A percentile compares a stretch with the other conserved stretches of the same genome.
These are phyloP conservation scores for Inga oerstediana DNA, from an alignment of 306 rosid species.

Conservation along the genomic window DNA sequence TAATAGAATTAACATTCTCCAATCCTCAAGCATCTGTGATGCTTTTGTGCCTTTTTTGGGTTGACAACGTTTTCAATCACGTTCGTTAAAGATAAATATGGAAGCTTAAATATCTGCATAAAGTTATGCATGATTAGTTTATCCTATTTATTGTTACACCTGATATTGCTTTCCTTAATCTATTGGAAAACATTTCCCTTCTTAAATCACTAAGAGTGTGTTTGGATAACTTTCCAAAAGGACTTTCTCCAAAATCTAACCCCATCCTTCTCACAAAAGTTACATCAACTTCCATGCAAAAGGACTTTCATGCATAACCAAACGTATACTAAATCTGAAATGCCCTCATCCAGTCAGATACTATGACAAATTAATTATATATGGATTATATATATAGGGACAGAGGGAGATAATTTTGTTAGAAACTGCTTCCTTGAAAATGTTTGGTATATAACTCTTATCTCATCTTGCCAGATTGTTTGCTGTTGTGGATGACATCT, in stretches of 20 bases:
- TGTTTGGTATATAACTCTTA: background rate
- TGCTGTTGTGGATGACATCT: constrained; percentile 96
- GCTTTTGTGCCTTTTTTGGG: constrained; percentile 20
- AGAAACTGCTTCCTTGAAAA: constrained; percentile 4
- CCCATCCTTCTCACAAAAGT: background rate
- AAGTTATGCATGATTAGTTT: constrained; percentile 13
- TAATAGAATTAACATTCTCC: background rate
- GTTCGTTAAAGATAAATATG: background rate
- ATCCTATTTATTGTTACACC: constrained; percentile 5
- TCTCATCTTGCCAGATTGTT: constrained; percentile 60
- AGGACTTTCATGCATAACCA: background rate
- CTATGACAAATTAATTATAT: background rate
- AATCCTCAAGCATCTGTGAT: background rate
- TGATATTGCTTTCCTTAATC: constrained; percentile 18
- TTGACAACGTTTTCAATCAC: background rate
- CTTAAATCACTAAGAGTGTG: background rate
- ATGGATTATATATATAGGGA: background rate
- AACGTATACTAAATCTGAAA: background rate
- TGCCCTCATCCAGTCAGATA: background rate
- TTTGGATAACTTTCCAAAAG: background rate
- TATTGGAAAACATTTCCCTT: background rate
- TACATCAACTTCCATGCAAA: background rate
- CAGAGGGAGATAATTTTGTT: background rate
- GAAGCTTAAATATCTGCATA: constrained; percentile 1
- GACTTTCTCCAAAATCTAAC: background rate